Evolutionary conservation across 2,329 filamentous ascomycete species (phyloP).

Genomic region (Sporothrix curviconia): DNA sequence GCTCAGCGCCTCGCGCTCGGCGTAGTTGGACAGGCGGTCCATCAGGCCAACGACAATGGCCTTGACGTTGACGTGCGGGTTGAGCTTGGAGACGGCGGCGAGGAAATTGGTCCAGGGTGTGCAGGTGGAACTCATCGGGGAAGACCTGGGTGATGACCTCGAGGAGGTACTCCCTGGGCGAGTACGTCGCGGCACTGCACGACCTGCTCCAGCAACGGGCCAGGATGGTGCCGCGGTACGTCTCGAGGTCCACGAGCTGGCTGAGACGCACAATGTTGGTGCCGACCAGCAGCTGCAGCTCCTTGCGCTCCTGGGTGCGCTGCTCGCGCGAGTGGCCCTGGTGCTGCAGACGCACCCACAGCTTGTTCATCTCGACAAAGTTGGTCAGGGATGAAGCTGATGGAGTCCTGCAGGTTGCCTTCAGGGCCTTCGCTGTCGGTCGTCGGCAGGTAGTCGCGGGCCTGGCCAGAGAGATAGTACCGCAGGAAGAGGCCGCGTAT

Average conservation of each 20-base stretch:
- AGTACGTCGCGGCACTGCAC: conserved; percentile 96
- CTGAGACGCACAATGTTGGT: conserved; percentile 94
- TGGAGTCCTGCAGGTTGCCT: conserved; percentile 92
- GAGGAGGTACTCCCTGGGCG: conserved; percentile 91
- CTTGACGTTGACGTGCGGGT: conserved; percentile 96
- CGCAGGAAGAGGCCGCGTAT: conserved; percentile 90
- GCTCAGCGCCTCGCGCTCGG: conserved; percentile 75
- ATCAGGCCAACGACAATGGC: conserved; percentile 96
- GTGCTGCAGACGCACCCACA: conserved; percentile 96
- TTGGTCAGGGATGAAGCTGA: conserved; percentile 97
- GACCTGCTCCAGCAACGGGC: conserved; percentile 90
- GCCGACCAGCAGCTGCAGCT: conserved; percentile 89
- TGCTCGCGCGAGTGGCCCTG: conserved; percentile 94
- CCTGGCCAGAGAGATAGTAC: conserved; percentile 94
- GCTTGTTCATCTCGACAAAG: conserved; percentile 99
- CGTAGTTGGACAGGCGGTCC: conserved; percentile 91
- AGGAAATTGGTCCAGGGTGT: conserved; percentile 94
- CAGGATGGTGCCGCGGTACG: conserved; percentile 86
- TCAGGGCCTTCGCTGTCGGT: conserved; percentile 84
- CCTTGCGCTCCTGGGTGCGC: conserved; percentile 87
- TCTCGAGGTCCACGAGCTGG: conserved; percentile 88
- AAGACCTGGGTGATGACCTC: conserved; percentile 99
- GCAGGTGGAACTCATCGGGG: conserved; percentile 95
- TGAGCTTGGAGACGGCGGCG: conserved; percentile 83
- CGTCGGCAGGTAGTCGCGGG: conserved; percentile 77